Base-by-base conservation (phyloP, 495 filamentous ascomycete genomes). In the Aspergillus diversus region DNA sequence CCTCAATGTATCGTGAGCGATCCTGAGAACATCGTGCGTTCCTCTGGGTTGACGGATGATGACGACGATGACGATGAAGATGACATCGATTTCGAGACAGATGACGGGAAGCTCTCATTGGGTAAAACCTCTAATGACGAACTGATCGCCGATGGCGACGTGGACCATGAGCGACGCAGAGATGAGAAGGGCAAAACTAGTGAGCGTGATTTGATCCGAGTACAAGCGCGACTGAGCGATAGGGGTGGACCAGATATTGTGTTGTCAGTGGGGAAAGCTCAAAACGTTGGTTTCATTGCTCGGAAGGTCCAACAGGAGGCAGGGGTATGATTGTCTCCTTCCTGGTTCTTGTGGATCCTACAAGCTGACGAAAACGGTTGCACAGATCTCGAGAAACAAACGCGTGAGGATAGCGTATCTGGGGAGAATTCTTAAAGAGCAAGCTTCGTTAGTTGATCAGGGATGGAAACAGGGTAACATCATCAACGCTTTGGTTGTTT, bases 381-480 rank as follows among this genome's bases (percentile, higher is more conserved):
- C 39, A 21, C 39, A 80, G 77, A 76, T 91, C 27, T 66, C 82
- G 1, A 72, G 75, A 50, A 72, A 75, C 33, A 86, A 84, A 63
- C 83, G 80, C 33, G 77, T 96, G 27, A 85, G 83, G 43, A 83
- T 96, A 33, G 89, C 83, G 43, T 96, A 94, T 70, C 83, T 95
- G 71, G 93, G 93, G 55, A 89, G 85, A 68, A 83, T 93, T 42
- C 81, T 97, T 15, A 85, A 88, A 60, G 91, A 95, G 65, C 79
- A 80, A 35, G 68, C 81, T 31, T 76, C 89, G 0, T 71, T 97
- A 15, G 69, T 74, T 16, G 81, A 78, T 33, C 91, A 93, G 66
- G 90, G 90, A 32, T 97, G 91, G 91, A 83, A 86, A 66, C 80
- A 84, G 58, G 91, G 87, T 21, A 83, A 93, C 73, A 81, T 94